Percentiles rank a stretch among this genome's conserved stretches.
Evolutionary conservation across 2,329 filamentous ascomycete genomes (phyloP).

Genomic region (Corynespora cassiicola): DNA sequence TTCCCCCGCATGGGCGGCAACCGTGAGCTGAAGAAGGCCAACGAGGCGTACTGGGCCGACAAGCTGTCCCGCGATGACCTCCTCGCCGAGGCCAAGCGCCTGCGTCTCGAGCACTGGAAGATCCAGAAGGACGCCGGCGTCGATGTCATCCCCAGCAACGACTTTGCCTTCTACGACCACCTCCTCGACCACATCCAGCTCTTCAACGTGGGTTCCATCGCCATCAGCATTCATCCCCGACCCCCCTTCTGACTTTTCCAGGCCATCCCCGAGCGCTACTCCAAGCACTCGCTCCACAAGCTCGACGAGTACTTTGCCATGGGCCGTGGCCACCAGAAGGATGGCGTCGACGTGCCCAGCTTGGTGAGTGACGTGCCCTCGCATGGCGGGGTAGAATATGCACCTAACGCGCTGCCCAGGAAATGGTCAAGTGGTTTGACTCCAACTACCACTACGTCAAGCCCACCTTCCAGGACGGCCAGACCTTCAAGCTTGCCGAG

Average conservation of each 20-base stretch:
- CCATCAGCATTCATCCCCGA: constrained; percentile 10
- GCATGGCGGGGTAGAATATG: background rate
- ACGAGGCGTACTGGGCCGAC: constrained; percentile 95
- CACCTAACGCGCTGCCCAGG: constrained; percentile 54
- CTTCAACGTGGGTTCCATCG: constrained; percentile 76
- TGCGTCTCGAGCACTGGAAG: constrained; percentile 97
- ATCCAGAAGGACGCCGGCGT: constrained; percentile 99
- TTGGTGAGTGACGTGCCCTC: constrained; percentile 58
- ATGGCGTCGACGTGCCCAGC: constrained; percentile 87
- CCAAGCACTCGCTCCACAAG: constrained; percentile 82
- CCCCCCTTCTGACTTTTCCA: constrained; percentile 46
- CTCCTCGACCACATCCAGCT: constrained; percentile 98
- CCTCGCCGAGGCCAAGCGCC: constrained; percentile 92
- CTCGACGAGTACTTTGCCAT: constrained; percentile 99
- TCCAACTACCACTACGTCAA: constrained; percentile 99
- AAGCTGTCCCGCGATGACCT: constrained; percentile 94
- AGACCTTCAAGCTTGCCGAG: constrained; percentile 87
- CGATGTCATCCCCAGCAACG: constrained; percentile 97
- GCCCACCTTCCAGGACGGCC: constrained; percentile 95
- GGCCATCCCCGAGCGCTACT: constrained; percentile 93
- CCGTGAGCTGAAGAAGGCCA: constrained; percentile 99
- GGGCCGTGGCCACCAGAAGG: constrained; percentile 98
- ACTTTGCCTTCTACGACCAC: constrained; percentile 99
- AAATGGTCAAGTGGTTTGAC: constrained; percentile 99
- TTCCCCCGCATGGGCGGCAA: constrained; percentile 99